Base-by-base conservation (phyloP, 768 basidiomycete species). In the Mycena galopus region DNA sequence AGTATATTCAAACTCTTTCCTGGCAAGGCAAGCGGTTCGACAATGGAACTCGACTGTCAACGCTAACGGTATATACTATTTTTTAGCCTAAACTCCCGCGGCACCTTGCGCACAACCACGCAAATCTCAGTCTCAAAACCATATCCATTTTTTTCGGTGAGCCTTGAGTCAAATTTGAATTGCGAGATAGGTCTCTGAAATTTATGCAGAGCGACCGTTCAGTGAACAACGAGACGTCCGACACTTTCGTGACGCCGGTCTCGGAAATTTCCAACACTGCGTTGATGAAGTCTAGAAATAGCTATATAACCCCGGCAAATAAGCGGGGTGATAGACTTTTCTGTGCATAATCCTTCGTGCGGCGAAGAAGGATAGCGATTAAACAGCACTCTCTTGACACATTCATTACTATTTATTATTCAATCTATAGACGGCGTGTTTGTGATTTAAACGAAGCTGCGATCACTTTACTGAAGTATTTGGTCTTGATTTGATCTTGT, bases 1-100 rank as follows among this genome's bases (percentile, higher is more conserved):
- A 73, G 72, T 74, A 19, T 74, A 70, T 35, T 67, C 69, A 21
- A 74, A 71, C 44, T 74, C 73, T 19, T 63, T 74, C 35, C 64
- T 74, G 4, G 68, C 73, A 25, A 74, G 53, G 73, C 39, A 35
- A 44, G 57, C 29, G 55, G 21, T 2, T 8, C 32, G 21, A 5
- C 55, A 6, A 6, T 29, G 4, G 16, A 16, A 17, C 16, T 8
- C 12, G 8, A 30, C 53, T 29, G 14, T 5, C 53, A 16, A 42
- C 29, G 12, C 29, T 44, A 33, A 32, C 30, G 12, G 29, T 62
- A 25, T 8, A n/a, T n/a, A 21, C 42, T 19, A 47, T 27, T 1
- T 44, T 33, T 6, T 25, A 73, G 73, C 44, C 65, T 74, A 30
- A 74, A 74, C 51, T 70, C 73, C 4, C 73, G 73, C 5, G 65